Evolutionary conservation across 495 filamentous ascomycete species (phyloP).

Genomic region (Penicillium steckii): DNA sequence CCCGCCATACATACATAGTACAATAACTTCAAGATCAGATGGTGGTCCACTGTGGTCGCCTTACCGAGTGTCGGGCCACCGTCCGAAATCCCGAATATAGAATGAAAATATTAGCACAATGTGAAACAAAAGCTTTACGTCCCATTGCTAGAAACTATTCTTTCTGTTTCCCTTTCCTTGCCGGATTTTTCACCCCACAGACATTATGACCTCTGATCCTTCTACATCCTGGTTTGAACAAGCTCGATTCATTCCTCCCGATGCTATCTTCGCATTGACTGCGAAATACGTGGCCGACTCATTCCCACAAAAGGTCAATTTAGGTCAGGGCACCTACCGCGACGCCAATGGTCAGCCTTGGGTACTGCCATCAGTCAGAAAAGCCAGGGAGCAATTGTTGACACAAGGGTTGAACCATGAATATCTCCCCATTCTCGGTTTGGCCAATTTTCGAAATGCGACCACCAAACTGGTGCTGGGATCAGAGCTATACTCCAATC

Average conservation of each 20-base stretch:
- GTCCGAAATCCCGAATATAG: neutral
- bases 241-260: conserved; percentile 28
- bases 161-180: neutral
- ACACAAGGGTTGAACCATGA: conserved; percentile 8
- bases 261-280: conserved; percentile 38
- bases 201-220: conserved; percentile 1
- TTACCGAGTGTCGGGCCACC: neutral
- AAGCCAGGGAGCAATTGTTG: conserved; percentile 11
- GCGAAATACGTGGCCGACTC: conserved; percentile 31
- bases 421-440: conserved; percentile 19
- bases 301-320: conserved; percentile 31
- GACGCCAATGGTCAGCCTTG: conserved; percentile 41
- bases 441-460: conserved; percentile 22
- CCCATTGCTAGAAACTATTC: neutral
- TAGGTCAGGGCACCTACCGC: conserved; percentile 40
- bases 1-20: neutral
- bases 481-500: neutral
- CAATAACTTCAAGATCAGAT: neutral
- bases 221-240: conserved; percentile 18
- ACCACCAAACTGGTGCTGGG: conserved; percentile 26
- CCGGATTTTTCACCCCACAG: neutral
- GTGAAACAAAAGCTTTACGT: neutral
- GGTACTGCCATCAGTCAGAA: conserved; percentile 34
- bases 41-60: neutral
- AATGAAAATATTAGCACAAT: too few relatives aligned